A percentile compares a stretch with the other conserved stretches of the same genome.
phyloP scores from a whole-genome alignment of 2,329 filamentous ascomycete species.

The Fusarium bactridioides region DNA sequence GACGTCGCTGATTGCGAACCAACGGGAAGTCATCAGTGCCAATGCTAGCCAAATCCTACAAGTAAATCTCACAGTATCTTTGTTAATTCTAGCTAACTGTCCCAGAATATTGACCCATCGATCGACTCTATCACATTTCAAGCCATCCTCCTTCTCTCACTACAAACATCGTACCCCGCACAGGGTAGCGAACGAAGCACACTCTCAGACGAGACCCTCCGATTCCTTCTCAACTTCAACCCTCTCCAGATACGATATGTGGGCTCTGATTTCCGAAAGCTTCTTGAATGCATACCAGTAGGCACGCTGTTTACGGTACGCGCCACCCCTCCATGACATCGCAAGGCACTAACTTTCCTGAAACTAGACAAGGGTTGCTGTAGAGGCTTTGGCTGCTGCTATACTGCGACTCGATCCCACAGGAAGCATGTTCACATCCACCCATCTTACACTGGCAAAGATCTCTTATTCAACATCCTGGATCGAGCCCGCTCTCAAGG shows the following conservation, averaged over 20 bases:
- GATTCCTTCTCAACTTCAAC: constrained; percentile 60
- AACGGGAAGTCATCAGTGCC: constrained; percentile 43
- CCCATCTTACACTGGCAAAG: constrained; percentile 65
- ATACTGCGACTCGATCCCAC: constrained; percentile 73
- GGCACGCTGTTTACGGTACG: constrained; percentile 54
- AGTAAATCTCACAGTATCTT: constrained; percentile 40
- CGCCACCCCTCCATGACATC: constrained; percentile 5
- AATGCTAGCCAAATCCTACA: constrained; percentile 52
- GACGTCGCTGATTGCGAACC: constrained; percentile 48
- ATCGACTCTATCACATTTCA: constrained; percentile 62
- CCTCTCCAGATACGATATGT: constrained; percentile 61
- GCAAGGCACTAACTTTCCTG: constrained; percentile 3
- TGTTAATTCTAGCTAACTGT: constrained; percentile 19
- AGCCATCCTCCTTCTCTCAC: constrained; percentile 53
- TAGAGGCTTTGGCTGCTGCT: constrained; percentile 58
- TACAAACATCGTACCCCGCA: constrained; percentile 39
- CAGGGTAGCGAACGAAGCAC: constrained; percentile 43
- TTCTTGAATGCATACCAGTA: constrained; percentile 53
- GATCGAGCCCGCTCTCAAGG: constrained; percentile 63
- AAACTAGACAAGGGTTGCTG: constrained; percentile 57
- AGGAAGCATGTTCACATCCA: constrained; percentile 70
- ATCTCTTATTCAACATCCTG: constrained; percentile 65
- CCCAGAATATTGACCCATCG: constrained; percentile 56
- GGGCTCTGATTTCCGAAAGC: constrained; percentile 51
- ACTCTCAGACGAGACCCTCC: constrained; percentile 52